Conservation (phyloP, 2,329 filamentous ascomycete species). For the Fusarium sp. region DNA sequence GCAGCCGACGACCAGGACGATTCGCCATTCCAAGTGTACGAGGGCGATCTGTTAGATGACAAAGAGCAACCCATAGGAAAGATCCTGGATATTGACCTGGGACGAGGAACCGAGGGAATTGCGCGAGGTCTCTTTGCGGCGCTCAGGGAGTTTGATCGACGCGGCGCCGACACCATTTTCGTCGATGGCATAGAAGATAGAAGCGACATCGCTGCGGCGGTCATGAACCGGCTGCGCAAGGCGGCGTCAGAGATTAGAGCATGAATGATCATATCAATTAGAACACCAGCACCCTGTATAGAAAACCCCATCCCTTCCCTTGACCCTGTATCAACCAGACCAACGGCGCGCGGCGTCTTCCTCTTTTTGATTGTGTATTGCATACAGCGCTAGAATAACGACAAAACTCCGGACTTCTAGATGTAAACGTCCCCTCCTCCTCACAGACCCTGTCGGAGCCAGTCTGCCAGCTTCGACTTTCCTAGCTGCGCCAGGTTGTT, state of each 20-base stretch:
- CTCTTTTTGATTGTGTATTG: slow-evolving; percentile 38
- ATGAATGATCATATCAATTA: slow-evolving; percentile 54
- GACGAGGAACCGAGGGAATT: slow-evolving; percentile 75
- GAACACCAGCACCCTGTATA: slow-evolving; percentile 45
- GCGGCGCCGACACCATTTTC: slow-evolving; percentile 83
- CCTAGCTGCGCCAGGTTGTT: slow-evolving; percentile 94
- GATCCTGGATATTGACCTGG: slow-evolving; percentile 78
- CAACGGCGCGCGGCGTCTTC: slow-evolving; percentile 38
- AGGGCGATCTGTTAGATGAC: slow-evolving; percentile 53
- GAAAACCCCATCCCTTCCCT: slow-evolving; percentile 24
- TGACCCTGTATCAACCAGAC: slow-evolving; percentile 38
- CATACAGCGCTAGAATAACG: slow-evolving; percentile 47
- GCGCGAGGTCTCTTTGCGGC: slow-evolving; percentile 90
- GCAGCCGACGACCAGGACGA: slow-evolving; percentile 44
- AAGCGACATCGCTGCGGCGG: slow-evolving; percentile 84
- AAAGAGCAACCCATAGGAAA: slow-evolving; percentile 52
- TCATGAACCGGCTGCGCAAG: slow-evolving; percentile 86
- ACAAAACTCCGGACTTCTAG: slow-evolving; percentile 43
- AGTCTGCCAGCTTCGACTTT: slow-evolving; percentile 89
- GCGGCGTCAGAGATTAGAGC: slow-evolving; percentile 72
- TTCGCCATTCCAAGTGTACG: slow-evolving; percentile 54
- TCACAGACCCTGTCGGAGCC: slow-evolving; percentile 85
- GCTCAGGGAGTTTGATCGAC: slow-evolving; percentile 83
- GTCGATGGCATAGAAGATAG: slow-evolving; percentile 88
- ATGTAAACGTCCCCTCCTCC: slow-evolving; percentile 14